Percentiles rank a stretch among this genome's conserved stretches.
phyloP scores from a whole-genome alignment of 2,329 filamentous ascomycete genomes.

The Botrytis porri region DNA sequence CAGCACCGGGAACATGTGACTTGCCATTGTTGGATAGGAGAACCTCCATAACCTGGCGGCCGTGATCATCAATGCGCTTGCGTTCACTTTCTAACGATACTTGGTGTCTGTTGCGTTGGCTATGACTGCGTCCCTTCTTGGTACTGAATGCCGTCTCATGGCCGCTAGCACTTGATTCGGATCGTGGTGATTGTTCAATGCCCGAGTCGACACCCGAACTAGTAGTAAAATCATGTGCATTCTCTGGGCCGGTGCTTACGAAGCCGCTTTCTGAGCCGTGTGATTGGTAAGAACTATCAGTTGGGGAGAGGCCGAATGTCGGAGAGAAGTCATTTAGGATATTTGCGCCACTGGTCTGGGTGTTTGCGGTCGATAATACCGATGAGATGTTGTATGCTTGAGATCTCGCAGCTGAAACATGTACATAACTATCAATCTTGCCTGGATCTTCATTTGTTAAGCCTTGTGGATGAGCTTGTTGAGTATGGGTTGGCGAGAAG shows the following conservation, averaged over 20 bases:
- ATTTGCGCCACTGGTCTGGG: not conserved
- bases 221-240: not conserved
- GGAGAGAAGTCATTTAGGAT: not conserved
- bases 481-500: not conserved
- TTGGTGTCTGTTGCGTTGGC: not conserved
- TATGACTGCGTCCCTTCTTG: not conserved
- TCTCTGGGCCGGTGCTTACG: not conserved
- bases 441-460: not conserved
- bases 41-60: not conserved
- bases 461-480: conserved; percentile 10
- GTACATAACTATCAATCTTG: conserved; percentile 2
- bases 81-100: not conserved
- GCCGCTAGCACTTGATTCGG: not conserved
- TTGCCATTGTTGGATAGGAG: not conserved
- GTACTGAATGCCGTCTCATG: not conserved
- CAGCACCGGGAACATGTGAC: not conserved
- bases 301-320: not conserved
- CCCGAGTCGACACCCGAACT: not conserved
- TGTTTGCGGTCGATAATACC: not conserved
- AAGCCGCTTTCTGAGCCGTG: not conserved
- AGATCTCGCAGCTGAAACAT: not conserved
- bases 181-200: not conserved
- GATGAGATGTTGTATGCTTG: not conserved
- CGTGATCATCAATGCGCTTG: not conserved
- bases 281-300: conserved; percentile 5